Evolutionary conservation across 805 yeast species (phyloP), one percentile per base, ranked within the genome.

Genomic region (Clavispora vitiphila): DNA sequence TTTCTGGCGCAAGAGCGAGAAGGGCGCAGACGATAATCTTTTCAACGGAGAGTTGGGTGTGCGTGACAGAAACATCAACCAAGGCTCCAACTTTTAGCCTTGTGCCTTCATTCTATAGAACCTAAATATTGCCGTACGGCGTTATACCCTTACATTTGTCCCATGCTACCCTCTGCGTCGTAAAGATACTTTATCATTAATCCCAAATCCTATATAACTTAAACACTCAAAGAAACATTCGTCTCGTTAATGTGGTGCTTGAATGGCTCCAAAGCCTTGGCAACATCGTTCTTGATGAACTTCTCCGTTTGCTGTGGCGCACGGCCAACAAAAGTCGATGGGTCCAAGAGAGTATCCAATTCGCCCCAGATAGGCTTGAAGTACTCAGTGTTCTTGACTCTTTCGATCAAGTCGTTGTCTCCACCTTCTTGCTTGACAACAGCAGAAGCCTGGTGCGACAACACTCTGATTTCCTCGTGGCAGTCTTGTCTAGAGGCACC

Each of bases 371-470:
- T 83, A 45, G 99, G 99, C 62, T 78, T 70, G 71, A 90, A 90
- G 72, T 87, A 90, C 45, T 74, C 74, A 47, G 87, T 86, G 37
- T 74, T 75, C 67, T 76, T 79, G 56, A 90, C 74, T 65, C 97
- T 80, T 65, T 90, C 93, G 53, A 90, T 93, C 62, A 93, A 77
- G 66, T 93, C 99, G 60, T 93, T 93, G 64, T 93, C 99, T 48
- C 98, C 97, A 69, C 99, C 99, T 71, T 93, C 83, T 67, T 89
- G 96, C 68, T 93, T 93, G 44, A 93, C 99, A 47, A 90, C 96
- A 39, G 87, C 90, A 46, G 96, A 90, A 10, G 99, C 99, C 72
- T 93, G 91, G 65, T 93, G 99, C 10, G 96, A 87, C 46, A 93
- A 76, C 23, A 93, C 98, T 69, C 99, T 83, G 69, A 93, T 90